These are phyloP conservation scores for Rhodotorula mucilaginosa DNA, from an alignment of 1,284 basidiomycete species.

Conservation along the genomic window DNA sequence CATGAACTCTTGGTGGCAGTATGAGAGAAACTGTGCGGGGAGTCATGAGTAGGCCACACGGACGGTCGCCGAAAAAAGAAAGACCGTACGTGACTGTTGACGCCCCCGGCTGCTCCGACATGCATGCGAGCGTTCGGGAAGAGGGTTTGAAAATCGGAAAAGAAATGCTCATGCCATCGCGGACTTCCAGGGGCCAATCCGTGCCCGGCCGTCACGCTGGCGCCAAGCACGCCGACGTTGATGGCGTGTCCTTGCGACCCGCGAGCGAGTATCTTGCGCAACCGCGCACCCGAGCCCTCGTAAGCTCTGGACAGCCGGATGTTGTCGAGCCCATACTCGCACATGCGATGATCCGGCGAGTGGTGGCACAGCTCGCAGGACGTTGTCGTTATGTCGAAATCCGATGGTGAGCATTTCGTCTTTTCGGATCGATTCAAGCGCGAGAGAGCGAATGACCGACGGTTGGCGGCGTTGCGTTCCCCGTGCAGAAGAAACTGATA, in stretches of 20 bases:
- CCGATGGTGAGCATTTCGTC: too few species aligned
- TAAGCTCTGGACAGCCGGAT: constrained; percentile 33
- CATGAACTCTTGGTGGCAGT: constrained; percentile 24
- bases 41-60: too few species aligned
- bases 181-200: constrained; percentile 5
- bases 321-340: constrained; percentile 38
- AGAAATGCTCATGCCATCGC: constrained; percentile 21
- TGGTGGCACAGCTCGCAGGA: constrained; percentile 31
- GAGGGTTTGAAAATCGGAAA: constrained; percentile 15
- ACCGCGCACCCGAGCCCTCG: constrained; percentile 37
- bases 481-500: too few species aligned
- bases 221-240: constrained; percentile 37
- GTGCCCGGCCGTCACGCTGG: constrained; percentile 34
- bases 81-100: constrained; percentile 8
- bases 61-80: too few species aligned
- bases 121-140: constrained; percentile 27
- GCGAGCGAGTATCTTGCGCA: constrained; percentile 33
- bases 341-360: constrained; percentile 20
- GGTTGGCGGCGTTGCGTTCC: too few species aligned
- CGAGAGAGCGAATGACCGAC: too few species aligned
- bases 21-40: constrained; percentile 26
- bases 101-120: constrained; percentile 23
- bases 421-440: too few species aligned
- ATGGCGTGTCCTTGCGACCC: constrained; percentile 34
- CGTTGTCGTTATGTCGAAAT: too few species aligned